These are phyloP conservation scores for Aspergillus thermomutatus DNA, from an alignment of 2,329 filamentous ascomycete genomes.

Conservation along the genomic window DNA sequence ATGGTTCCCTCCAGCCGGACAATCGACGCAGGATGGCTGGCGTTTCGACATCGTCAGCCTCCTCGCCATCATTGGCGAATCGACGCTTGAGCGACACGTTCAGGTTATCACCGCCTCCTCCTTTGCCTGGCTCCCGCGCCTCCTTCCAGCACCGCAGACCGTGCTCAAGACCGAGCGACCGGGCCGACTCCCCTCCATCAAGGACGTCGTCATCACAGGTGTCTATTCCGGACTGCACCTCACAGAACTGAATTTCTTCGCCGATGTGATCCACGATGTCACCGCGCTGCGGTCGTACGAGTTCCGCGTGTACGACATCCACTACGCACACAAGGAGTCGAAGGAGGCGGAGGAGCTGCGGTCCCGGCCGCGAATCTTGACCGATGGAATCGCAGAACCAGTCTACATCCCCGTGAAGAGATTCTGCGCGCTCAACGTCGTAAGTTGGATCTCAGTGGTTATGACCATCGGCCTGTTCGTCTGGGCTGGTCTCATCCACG, in stretches of 20 bases:
- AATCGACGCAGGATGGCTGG: slow-evolving; percentile 36
- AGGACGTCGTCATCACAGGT: slow-evolving; percentile 52
- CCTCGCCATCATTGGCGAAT: slow-evolving; percentile 61
- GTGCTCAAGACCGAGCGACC: slow-evolving; percentile 56
- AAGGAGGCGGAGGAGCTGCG: neutral
- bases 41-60: slow-evolving; percentile 61
- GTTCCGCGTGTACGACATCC: slow-evolving; percentile 10
- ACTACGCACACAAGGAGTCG: neutral
- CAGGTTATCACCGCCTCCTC: slow-evolving; percentile 58
- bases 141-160: slow-evolving; percentile 61
- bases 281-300: slow-evolving; percentile 5
- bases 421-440: slow-evolving; percentile 54
- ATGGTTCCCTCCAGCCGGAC: neutral
- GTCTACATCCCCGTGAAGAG: slow-evolving; percentile 25
- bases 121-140: slow-evolving; percentile 56
- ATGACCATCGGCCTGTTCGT: slow-evolving; percentile 18
- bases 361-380: neutral
- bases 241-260: slow-evolving; percentile 59
- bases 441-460: slow-evolving; percentile 51
- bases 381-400: neutral
- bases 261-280: slow-evolving; percentile 55
- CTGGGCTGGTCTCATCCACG: slow-evolving; percentile 34
- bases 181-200: slow-evolving; percentile 53
- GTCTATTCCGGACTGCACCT: slow-evolving; percentile 56
- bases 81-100: slow-evolving; percentile 55